phyloP scores from a whole-genome alignment of 2,329 filamentous ascomycete species.

The Microcera coccophila region DNA sequence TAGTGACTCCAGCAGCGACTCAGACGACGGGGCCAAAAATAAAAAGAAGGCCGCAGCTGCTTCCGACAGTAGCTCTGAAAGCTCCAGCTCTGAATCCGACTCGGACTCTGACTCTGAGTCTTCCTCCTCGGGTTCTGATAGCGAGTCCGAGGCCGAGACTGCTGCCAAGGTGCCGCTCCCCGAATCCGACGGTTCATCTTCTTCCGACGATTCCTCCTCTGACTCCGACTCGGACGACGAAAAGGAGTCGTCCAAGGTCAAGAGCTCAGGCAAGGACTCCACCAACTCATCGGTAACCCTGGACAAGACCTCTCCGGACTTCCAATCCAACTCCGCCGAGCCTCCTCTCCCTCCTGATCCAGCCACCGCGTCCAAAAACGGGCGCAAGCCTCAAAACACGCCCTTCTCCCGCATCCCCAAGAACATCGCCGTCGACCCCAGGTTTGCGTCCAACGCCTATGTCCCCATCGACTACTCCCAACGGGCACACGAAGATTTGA shows the following conservation, averaged over 20 bases:
- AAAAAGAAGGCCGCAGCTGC: conserved; percentile 46
- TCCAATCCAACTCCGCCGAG: conserved; percentile 32
- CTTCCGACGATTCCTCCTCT: conserved; percentile 28
- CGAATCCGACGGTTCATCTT: conserved; percentile 37
- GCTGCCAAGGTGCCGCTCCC: conserved; percentile 42
- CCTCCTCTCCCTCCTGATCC: conserved; percentile 54
- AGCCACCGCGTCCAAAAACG: conserved; percentile 37
- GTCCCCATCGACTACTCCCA: conserved; percentile 83
- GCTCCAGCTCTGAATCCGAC: conserved; percentile 26
- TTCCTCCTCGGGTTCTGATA: conserved; percentile 35
- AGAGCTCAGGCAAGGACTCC: conserved; percentile 24
- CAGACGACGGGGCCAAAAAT: conserved; percentile 44
- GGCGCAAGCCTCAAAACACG: conserved; percentile 53
- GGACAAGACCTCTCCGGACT: conserved; percentile 45
- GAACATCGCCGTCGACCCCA: conserved; percentile 63
- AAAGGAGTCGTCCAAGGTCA: conserved; percentile 5
- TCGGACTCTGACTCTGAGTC: conserved; percentile 34
- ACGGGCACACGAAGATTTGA: conserved; percentile 80
- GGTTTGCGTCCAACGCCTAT: conserved; percentile 75
- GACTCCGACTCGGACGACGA: conserved; percentile 35
- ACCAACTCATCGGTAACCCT: conserved; percentile 50
- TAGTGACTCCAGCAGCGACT: conserved; percentile 29
- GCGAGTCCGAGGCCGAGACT: conserved; percentile 33
- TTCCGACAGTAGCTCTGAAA: conserved; percentile 22
- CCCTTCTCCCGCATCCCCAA: conserved; percentile 76